Evolutionary conservation across 257 asterid species (phyloP).

Genomic region (Hygrophila difformis): DNA sequence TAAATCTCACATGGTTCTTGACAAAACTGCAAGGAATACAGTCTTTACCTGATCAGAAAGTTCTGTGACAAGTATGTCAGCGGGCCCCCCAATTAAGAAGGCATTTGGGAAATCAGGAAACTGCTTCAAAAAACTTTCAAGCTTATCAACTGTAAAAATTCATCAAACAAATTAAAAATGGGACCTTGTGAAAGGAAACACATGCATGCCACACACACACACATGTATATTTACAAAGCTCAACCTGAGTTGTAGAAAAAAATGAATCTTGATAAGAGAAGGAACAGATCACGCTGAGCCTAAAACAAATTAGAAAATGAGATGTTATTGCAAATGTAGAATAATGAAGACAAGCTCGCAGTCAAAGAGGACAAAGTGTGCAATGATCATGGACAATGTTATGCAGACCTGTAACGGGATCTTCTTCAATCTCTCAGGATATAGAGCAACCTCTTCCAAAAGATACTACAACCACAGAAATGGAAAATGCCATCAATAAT

Average conservation of each 20-base stretch:
- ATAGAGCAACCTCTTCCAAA: slow-evolving; percentile 76
- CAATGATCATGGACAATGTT: slow-evolving; percentile 6
- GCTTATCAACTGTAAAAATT: slow-evolving; percentile 53
- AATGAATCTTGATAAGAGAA: slow-evolving; percentile 76
- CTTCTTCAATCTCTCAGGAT: slow-evolving; percentile 59
- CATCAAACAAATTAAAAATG: neutral
- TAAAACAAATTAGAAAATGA: slow-evolving; percentile 20
- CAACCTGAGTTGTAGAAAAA: slow-evolving; percentile 68
- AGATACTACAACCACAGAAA: slow-evolving; percentile 54
- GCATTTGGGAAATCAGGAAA: slow-evolving; percentile 86
- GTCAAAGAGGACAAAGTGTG: neutral
- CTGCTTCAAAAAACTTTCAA: slow-evolving; percentile 64
- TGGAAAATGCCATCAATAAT: slow-evolving; percentile 9
- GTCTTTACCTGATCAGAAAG: slow-evolving; percentile 76
- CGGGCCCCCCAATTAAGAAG: slow-evolving; percentile 71
- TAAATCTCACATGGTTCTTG: slow-evolving; percentile 12
- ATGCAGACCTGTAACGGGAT: slow-evolving; percentile 70
- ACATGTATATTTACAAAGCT: too few species aligned
- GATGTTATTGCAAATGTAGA: slow-evolving; percentile 6
- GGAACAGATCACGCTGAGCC: slow-evolving; percentile 86
- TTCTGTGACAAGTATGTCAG: slow-evolving; percentile 77
- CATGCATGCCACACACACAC: too few species aligned
- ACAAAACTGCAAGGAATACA: slow-evolving; percentile 16
- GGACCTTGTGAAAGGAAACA: too few species aligned
- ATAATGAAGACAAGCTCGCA: slow-evolving; percentile 9